Percentiles rank a stretch among this genome's conserved stretches.
phyloP scores from a whole-genome alignment of 2,329 filamentous ascomycete genomes.

The Ascochyta koolunga region DNA sequence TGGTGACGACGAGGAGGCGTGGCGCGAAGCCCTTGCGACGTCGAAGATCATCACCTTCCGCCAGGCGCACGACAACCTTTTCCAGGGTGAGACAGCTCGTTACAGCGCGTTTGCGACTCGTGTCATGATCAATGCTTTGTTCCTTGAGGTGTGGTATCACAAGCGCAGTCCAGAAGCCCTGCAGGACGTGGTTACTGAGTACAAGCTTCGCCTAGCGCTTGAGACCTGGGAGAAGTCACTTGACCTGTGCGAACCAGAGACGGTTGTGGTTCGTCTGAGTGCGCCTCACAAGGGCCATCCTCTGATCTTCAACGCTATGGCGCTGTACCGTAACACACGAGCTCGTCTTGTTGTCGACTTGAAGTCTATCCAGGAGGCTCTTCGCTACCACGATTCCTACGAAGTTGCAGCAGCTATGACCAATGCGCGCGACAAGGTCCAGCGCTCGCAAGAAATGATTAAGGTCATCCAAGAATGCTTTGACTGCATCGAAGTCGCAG shows the following conservation, averaged over 20 bases:
- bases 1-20: slow-evolving; percentile 76
- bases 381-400: slow-evolving; percentile 95
- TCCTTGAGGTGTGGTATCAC: slow-evolving; percentile 98
- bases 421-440: slow-evolving; percentile 88
- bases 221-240: slow-evolving; percentile 99
- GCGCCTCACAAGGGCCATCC: slow-evolving; percentile 96
- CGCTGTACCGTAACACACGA: slow-evolving; percentile 92
- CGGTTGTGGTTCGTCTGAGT: slow-evolving; percentile 84
- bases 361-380: slow-evolving; percentile 92
- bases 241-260: slow-evolving; percentile 90
- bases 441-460: slow-evolving; percentile 95
- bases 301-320: slow-evolving; percentile 97
- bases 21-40: slow-evolving; percentile 76
- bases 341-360: slow-evolving; percentile 92
- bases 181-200: slow-evolving; percentile 96
- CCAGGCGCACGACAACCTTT: slow-evolving; percentile 91
- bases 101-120: slow-evolving; percentile 98
- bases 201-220: slow-evolving; percentile 91
- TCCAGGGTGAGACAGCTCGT: slow-evolving; percentile 86
- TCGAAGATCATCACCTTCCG: slow-evolving; percentile 84
- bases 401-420: slow-evolving; percentile 98
- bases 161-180: slow-evolving; percentile 97
- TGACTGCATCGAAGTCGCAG: slow-evolving; percentile 95
- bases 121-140: slow-evolving; percentile 98
- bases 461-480: slow-evolving; percentile 98